Evolutionary conservation across 805 yeast genomes (phyloP).

Genomic region (Lachancea thermotolerans): DNA sequence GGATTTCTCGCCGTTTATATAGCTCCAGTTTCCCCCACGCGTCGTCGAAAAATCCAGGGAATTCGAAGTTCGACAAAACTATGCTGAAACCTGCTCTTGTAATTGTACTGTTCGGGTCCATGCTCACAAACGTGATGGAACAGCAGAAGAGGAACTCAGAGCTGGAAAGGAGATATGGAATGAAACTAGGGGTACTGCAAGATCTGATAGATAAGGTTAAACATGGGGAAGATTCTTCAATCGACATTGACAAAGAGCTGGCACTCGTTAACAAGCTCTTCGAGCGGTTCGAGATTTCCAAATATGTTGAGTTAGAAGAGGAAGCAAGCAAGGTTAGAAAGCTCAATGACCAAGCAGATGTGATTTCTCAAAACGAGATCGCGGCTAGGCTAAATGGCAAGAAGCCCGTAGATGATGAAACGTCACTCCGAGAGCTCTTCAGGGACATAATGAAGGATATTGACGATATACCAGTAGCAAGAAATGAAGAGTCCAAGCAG

Average conservation of each 20-base stretch:
- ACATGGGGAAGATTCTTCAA: conserved; percentile 31
- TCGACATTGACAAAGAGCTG: conserved; percentile 39
- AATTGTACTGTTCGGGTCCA: conserved; percentile 40
- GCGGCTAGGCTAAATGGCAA: conserved; percentile 1
- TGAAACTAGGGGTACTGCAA: conserved; percentile 35
- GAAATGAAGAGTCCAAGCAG: not conserved
- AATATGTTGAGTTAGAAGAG: conserved; percentile 15
- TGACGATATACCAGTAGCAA: conserved; percentile 4
- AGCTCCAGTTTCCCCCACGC: not conserved
- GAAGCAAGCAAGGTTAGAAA: conserved; percentile 11
- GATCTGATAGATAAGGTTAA: conserved; percentile 35
- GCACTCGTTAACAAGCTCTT: conserved; percentile 33
- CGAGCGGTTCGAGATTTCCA: conserved; percentile 14
- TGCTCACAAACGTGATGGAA: conserved; percentile 41
- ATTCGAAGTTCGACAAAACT: conserved; percentile 29
- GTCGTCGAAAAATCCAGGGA: not conserved
- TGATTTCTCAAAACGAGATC: not conserved
- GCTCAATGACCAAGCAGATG: conserved; percentile 1
- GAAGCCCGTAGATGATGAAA: conserved; percentile 13
- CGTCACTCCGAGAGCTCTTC: conserved; percentile 28
- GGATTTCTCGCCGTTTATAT: not conserved
- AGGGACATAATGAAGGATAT: conserved; percentile 22
- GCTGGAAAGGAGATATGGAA: conserved; percentile 33
- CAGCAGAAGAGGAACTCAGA: conserved; percentile 36
- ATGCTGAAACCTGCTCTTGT: conserved; percentile 36